Conservation (phyloP, 352 stramenopile genomes). For the Aphanomyces euteiches region DNA sequence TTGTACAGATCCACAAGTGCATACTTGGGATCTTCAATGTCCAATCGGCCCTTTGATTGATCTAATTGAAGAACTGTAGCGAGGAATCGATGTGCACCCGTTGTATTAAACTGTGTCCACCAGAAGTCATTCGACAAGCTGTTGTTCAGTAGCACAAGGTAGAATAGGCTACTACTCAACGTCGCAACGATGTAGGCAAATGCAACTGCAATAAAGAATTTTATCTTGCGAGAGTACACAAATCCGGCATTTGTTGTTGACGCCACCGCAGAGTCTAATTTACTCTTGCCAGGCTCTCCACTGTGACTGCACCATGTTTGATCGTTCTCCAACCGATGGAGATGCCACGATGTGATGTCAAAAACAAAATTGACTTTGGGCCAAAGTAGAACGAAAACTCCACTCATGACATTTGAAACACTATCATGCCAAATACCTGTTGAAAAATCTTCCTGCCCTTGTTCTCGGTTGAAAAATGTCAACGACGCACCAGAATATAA, state of each 20-base stretch:
- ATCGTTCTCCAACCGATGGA: not conserved
- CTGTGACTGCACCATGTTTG: not conserved
- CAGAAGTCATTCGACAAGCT: slow-evolving; percentile 1
- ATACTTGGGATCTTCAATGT: not conserved
- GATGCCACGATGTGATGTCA: slow-evolving; percentile 18
- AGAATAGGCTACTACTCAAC: not conserved
- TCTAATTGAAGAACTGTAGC: not conserved
- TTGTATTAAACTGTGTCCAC: slow-evolving; percentile 1
- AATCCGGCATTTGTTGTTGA: not conserved
- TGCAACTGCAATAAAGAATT: not conserved
- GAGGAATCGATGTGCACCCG: not conserved
- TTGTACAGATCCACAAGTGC: not conserved
- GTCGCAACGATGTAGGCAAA: not conserved
- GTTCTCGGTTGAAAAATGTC: not conserved
- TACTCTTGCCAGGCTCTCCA: not conserved
- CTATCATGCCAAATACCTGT: not conserved
- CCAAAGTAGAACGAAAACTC: not conserved
- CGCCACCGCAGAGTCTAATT: not conserved
- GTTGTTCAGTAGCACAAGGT: not conserved
- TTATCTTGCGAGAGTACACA: not conserved
- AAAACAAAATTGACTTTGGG: not conserved
- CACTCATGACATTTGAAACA: not conserved
- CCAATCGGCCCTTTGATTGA: not conserved
- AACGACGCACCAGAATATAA: not conserved
- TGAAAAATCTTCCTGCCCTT: not conserved